Evolutionary conservation across 345 rosid genomes (phyloP).

Genomic region (Gossypium ekmanianum): DNA sequence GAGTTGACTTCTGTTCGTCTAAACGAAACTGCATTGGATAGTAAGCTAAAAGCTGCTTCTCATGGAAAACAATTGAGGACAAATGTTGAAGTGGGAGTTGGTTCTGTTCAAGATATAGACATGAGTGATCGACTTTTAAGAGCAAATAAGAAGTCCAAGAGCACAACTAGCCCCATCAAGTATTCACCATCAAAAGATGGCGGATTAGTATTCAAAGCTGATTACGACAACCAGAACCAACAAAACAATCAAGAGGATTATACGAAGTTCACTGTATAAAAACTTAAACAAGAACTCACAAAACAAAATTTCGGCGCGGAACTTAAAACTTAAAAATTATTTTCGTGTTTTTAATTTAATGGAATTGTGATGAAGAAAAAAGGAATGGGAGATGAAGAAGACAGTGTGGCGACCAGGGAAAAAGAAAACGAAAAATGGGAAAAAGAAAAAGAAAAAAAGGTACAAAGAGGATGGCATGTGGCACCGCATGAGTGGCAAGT

Average conservation of each 20-base stretch:
- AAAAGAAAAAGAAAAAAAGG: too few relatives aligned
- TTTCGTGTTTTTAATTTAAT: too few relatives aligned
- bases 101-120: slow-evolving; percentile 41
- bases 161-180: slow-evolving; percentile 53
- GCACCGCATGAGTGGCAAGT: too few relatives aligned
- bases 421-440: too few relatives aligned
- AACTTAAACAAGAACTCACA: slow-evolving; percentile 81
- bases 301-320: slow-evolving; percentile 76
- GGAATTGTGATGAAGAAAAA: too few relatives aligned
- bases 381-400: too few relatives aligned
- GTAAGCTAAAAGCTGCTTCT: slow-evolving; percentile 66
- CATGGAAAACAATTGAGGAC: slow-evolving; percentile 62
- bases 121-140: slow-evolving; percentile 40
- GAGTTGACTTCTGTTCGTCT: slow-evolving; percentile 58
- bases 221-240: slow-evolving; percentile 47
- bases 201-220: slow-evolving; percentile 52
- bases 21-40: slow-evolving; percentile 75
- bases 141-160: slow-evolving; percentile 58
- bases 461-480: too few relatives aligned
- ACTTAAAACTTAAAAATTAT: too few relatives aligned
- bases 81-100: slow-evolving; percentile 64
- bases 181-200: slow-evolving; percentile 56
- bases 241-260: slow-evolving; percentile 64
- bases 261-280: slow-evolving; percentile 63
- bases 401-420: too few relatives aligned